phyloP scores from a whole-genome alignment of 176 grass and related monocot species.

The Bothriochloa decipiens region DNA sequence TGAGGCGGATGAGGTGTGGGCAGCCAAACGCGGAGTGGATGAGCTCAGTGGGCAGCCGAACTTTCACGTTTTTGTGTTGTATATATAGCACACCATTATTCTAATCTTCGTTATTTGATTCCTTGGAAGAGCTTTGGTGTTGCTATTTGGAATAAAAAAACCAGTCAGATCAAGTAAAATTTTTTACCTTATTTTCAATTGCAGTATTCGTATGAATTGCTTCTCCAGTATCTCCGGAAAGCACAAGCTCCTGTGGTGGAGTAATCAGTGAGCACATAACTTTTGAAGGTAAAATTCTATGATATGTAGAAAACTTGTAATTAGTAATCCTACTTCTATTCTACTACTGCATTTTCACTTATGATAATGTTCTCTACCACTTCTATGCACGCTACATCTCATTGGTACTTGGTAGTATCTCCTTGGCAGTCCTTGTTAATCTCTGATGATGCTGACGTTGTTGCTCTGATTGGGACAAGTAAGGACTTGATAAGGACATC shows the following conservation, averaged over 20 bases:
- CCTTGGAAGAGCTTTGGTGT: neutral
- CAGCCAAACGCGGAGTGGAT: no score
- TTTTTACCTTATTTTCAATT: slow-evolving; percentile 39
- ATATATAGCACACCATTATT: neutral
- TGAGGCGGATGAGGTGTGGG: no score
- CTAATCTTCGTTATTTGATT: neutral
- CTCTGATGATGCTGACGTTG: slow-evolving; percentile 68
- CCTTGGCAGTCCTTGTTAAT: slow-evolving; percentile 73
- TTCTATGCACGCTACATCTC: slow-evolving; percentile 40
- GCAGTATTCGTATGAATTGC: slow-evolving; percentile 90
- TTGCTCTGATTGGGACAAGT: slow-evolving; percentile 78
- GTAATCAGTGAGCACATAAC: slow-evolving; percentile 88
- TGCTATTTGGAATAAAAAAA: slow-evolving; percentile 17
- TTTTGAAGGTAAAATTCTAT: slow-evolving; percentile 75
- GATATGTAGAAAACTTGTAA: slow-evolving; percentile 20
- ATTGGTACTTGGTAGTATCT: slow-evolving; percentile 65
- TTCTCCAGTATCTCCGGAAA: slow-evolving; percentile 90
- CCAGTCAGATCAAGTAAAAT: no score
- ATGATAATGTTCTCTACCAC: slow-evolving; percentile 25
- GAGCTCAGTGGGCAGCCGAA: neutral
- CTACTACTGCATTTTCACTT: slow-evolving; percentile 22
- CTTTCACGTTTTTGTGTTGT: neutral
- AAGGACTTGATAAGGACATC: slow-evolving; percentile 54
- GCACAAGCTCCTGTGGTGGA: slow-evolving; percentile 66
- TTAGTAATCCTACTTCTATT: neutral